These are phyloP conservation scores for Echium plantagineum DNA, from an alignment of 257 asterid species.

Conservation along the genomic window DNA sequence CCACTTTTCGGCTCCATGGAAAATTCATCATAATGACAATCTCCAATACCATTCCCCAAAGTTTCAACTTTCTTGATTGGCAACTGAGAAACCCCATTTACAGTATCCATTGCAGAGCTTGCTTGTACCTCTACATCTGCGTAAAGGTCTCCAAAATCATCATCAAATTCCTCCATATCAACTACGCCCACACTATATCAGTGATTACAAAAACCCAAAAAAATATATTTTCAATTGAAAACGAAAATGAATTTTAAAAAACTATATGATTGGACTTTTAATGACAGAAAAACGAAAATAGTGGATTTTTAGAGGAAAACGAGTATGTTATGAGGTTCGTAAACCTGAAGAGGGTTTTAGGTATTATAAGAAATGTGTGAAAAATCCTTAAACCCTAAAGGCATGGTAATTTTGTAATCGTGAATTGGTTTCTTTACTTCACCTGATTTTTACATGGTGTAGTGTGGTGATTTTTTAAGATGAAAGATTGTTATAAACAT, in stretches of 20 bases:
- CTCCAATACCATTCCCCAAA: conserved; percentile 7
- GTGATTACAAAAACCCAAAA: too few relatives aligned
- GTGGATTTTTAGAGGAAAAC: background rate
- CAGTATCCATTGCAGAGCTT: conserved; percentile 36
- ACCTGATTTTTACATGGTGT: too few relatives aligned
- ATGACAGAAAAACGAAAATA: too few relatives aligned
- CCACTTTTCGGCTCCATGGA: too few relatives aligned
- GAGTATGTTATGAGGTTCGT: background rate
- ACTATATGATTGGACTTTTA: too few relatives aligned
- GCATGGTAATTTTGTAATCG: too few relatives aligned
- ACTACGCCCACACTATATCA: background rate
- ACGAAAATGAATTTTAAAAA: too few relatives aligned
- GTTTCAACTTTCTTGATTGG: conserved; percentile 2
- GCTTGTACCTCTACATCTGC: conserved; percentile 49
- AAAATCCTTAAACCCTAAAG: background rate
- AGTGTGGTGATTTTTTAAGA: too few relatives aligned
- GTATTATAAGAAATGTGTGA: background rate
- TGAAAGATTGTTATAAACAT: too few relatives aligned
- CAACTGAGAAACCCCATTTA: conserved; percentile 17
- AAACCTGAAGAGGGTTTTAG: background rate
- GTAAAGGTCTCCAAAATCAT: conserved; percentile 50
- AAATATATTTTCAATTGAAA: too few relatives aligned
- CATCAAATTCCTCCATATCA: conserved; percentile 30
- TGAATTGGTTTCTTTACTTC: too few relatives aligned
- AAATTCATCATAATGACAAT: conserved; percentile 6